phyloP scores from a whole-genome alignment of 352 stramenopile genomes.

The Pythium plurisporium region DNA sequence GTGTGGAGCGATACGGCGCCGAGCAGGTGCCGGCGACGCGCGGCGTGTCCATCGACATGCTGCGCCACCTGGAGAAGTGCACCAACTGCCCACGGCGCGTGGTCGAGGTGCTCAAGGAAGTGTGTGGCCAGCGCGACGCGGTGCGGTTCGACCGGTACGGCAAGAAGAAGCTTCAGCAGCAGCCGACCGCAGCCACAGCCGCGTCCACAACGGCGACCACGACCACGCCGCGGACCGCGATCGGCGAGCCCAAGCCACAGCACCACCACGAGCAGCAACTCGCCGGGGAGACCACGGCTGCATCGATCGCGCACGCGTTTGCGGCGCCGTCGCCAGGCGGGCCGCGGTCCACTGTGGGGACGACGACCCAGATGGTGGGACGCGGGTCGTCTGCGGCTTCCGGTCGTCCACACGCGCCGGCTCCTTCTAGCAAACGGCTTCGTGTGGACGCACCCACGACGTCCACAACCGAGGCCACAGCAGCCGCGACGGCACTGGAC shows the following conservation, averaged over 20 bases:
- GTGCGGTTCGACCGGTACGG: slow-evolving; percentile 32
- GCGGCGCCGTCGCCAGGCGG: too few relatives aligned
- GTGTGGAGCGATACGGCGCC: slow-evolving; percentile 48
- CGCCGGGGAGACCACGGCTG: background rate
- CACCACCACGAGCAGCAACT: slow-evolving; percentile 1
- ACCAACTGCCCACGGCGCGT: slow-evolving; percentile 60
- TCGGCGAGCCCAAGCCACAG: too few relatives aligned
- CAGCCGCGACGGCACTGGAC: background rate
- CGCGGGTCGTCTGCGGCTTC: too few relatives aligned
- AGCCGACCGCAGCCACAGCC: slow-evolving; percentile 15
- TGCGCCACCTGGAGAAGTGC: slow-evolving; percentile 75
- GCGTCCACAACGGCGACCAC: background rate
- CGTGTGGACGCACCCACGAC: slow-evolving; percentile 5
- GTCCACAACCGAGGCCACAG: background rate
- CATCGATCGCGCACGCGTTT: too few relatives aligned
- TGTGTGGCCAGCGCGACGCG: slow-evolving; percentile 45
- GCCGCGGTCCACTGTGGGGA: too few relatives aligned
- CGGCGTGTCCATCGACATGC: slow-evolving; percentile 76
- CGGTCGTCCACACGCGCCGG: too few relatives aligned
- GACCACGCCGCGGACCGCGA: background rate
- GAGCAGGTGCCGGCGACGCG: slow-evolving; percentile 62
- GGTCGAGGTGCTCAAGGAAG: slow-evolving; percentile 54
- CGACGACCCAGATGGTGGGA: too few relatives aligned
- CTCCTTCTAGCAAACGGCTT: slow-evolving; percentile 10
- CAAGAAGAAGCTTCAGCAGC: slow-evolving; percentile 26